phyloP scores from a whole-genome alignment of 257 asterid species.

The Solanum lycopersicoides region DNA sequence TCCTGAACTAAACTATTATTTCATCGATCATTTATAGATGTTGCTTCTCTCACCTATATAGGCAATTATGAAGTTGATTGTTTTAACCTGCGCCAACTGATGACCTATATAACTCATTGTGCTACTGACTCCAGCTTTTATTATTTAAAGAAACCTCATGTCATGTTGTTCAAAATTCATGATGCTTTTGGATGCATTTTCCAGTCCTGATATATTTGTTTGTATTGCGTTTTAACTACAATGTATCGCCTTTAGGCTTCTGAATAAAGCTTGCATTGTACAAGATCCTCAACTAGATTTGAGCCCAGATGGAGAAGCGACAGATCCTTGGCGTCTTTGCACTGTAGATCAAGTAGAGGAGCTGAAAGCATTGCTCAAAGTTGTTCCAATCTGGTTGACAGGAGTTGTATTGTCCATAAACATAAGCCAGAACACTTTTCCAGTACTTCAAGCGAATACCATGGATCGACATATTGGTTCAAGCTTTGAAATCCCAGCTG shows the following conservation, averaged over 20 bases:
- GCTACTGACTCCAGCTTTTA: not conserved
- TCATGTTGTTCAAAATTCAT: not conserved
- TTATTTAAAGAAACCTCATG: not conserved
- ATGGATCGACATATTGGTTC: conserved; percentile 45
- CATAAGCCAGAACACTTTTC: conserved; percentile 37
- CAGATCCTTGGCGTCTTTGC: conserved; percentile 50
- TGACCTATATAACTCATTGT: not conserved
- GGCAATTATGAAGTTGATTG: not conserved
- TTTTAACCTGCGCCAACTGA: not conserved
- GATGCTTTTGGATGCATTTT: not conserved
- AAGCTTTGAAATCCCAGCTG: conserved; percentile 55
- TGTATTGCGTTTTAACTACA: not conserved
- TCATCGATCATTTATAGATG: not conserved
- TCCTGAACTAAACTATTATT: not conserved
- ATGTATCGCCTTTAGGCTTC: conserved; percentile 29
- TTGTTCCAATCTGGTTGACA: conserved; percentile 62
- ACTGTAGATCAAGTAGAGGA: conserved; percentile 72
- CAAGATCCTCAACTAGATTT: conserved; percentile 29
- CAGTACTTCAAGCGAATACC: conserved; percentile 53
- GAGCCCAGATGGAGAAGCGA: conserved; percentile 24
- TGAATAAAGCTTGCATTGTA: conserved; percentile 63
- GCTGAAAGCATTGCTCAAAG: conserved; percentile 44
- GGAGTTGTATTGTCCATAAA: conserved; percentile 45
- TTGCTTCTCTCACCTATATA: not conserved
- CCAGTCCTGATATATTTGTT: not conserved